phyloP scores from a whole-genome alignment of 2,329 filamentous ascomycete species.

The Penicillium sp. region DNA sequence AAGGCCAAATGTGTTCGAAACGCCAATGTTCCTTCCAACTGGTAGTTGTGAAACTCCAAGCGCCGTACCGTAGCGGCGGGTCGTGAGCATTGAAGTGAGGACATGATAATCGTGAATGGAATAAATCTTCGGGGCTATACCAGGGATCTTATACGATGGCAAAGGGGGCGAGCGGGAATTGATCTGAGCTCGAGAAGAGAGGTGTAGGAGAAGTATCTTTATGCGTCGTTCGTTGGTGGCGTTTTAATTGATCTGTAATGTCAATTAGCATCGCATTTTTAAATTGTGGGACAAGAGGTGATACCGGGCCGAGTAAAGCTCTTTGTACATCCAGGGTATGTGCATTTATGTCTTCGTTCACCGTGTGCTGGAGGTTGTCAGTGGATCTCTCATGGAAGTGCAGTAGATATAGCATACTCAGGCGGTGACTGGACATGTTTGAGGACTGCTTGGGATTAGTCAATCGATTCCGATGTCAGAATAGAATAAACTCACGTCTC shows the following conservation, averaged over 20 bases:
- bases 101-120: not conserved
- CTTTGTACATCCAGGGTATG: slow-evolving; percentile 37
- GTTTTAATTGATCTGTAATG: slow-evolving; percentile 38
- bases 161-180: slow-evolving; percentile 20
- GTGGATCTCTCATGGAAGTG: not conserved
- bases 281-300: not conserved
- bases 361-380: slow-evolving; percentile 32
- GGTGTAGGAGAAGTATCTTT: slow-evolving; percentile 22
- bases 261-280: slow-evolving; percentile 1
- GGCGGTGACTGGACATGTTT: slow-evolving; percentile 43
- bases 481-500: slow-evolving; percentile 33
- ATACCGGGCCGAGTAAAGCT: slow-evolving; percentile 43
- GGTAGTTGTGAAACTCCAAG: too few species aligned
- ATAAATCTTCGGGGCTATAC: not conserved
- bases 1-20: not conserved
- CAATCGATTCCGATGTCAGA: not conserved
- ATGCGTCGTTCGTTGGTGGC: slow-evolving; percentile 36
- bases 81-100: not conserved
- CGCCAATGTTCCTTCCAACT: too few species aligned
- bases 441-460: slow-evolving; percentile 30
- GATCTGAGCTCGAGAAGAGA: slow-evolving; percentile 23
- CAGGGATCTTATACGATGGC: slow-evolving; percentile 1
- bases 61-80: not conserved
- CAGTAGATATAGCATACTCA: slow-evolving; percentile 30
- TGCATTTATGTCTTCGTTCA: slow-evolving; percentile 40